phyloP scores from a whole-genome alignment of 441 rosid species.

The Adansonia rubrostipa region DNA sequence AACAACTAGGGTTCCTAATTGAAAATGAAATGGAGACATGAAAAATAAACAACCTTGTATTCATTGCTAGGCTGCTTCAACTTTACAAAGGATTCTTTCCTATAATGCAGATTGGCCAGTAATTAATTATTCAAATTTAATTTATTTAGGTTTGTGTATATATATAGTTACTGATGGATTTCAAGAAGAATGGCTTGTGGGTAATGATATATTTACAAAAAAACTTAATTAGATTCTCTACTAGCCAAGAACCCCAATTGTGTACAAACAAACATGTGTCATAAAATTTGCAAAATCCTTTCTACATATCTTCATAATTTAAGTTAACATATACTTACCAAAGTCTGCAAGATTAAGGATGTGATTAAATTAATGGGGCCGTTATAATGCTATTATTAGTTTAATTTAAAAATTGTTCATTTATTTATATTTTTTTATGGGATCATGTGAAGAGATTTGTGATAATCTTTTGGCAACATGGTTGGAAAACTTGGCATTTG shows the following conservation, averaged over 20 bases:
- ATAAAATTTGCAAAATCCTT: not conserved
- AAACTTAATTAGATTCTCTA: not conserved
- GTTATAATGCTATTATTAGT: not conserved
- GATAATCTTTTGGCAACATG: conserved; percentile 9
- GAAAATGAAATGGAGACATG: too few species aligned
- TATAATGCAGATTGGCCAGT: not conserved
- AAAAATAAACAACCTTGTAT: too few species aligned
- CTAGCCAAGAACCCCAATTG: not conserved
- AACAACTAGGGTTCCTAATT: too few species aligned
- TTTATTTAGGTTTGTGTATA: not conserved
- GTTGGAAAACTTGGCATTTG: not conserved
- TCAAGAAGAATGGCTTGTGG: not conserved
- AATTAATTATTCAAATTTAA: not conserved
- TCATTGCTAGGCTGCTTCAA: not conserved
- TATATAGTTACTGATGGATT: not conserved
- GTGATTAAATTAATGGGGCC: not conserved
- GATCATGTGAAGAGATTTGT: conserved; percentile 18
- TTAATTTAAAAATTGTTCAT: not conserved
- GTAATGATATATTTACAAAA: not conserved
- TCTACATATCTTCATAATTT: not conserved
- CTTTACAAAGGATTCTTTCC: conserved; percentile 6
- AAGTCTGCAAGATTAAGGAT: not conserved
- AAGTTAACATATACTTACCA: not conserved
- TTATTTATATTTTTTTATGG: not conserved
- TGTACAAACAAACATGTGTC: not conserved